Base-by-base conservation (phyloP, 306 rosid genomes). In the Ziziphus jujuba region DNA sequence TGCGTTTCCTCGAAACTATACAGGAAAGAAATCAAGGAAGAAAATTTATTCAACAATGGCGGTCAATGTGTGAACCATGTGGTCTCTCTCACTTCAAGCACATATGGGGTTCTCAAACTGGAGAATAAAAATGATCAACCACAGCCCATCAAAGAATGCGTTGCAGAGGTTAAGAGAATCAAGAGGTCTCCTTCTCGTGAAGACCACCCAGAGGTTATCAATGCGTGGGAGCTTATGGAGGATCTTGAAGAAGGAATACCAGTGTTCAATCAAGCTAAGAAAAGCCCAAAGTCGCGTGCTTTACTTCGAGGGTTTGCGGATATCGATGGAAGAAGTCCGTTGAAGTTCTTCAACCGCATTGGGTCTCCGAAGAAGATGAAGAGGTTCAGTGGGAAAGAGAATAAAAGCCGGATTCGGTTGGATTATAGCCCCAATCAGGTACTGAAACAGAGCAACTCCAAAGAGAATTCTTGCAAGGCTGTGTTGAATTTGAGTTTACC, bases 141-240 rank as follows among this genome's bases (percentile, higher is more conserved):
- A 65, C 70, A 15, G 5, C 59, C 77, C 22, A 12, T 23, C 6
- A 56, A 77, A 33, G 80, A 83, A 3, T 31, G 67, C 16, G 34
- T 22, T 0, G 59, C 91, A 3, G 89, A 83, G 66, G 34, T 73
- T 4, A 35, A 59, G 64, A 73, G 61, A 9, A 6, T 20, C 7
- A 40, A 71, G 69, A 43, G 48, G 6, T 81, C 84, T 1, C 80
- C 92, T 0, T 64, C 63, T 13, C 79, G 54, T 0, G 75, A 82
- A 3, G 76, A 72, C 22, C 81, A 72, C 22, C 81, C 83, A 8
- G 97, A 95, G 60, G 80, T 88, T 2, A 90, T 90, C 71, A 90
- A 90, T 35, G 82, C 95, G 22, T 95, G 99, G 97, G 99, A 95
- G 78, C 90, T 95, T 65, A 95, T 95, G 99, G 96, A 95, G 49